phyloP scores from a whole-genome alignment of 257 asterid genomes.

The Capsicum rhomboideum region DNA sequence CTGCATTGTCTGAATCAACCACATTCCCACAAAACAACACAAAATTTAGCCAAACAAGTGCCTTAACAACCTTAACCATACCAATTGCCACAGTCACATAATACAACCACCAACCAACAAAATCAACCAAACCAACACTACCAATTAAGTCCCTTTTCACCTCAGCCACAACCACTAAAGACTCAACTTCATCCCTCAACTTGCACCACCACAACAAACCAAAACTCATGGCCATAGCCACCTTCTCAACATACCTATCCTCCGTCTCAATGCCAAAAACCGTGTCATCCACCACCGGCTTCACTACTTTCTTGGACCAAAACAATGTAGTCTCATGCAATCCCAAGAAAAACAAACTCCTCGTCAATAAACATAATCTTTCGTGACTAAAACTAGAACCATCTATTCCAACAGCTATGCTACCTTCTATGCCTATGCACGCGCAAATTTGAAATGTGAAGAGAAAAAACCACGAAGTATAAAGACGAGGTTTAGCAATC shows the following conservation, averaged over 20 bases:
- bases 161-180: slow-evolving; percentile 56
- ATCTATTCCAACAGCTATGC: slow-evolving; percentile 47
- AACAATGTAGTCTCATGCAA: slow-evolving; percentile 54
- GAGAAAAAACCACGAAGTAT: slow-evolving; percentile 44
- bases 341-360: slow-evolving; percentile 52
- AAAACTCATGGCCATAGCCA: slow-evolving; percentile 38
- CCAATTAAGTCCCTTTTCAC: slow-evolving; percentile 32
- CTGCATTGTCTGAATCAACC: background rate
- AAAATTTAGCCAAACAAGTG: slow-evolving; percentile 5
- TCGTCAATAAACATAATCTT: slow-evolving; percentile 7
- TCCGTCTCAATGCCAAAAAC: slow-evolving; percentile 25
- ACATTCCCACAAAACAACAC: background rate
- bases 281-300: slow-evolving; percentile 72
- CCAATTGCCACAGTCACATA: slow-evolving; percentile 50
- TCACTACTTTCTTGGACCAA: slow-evolving; percentile 61
- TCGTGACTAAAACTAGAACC: slow-evolving; percentile 30
- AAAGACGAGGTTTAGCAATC: slow-evolving; percentile 9
- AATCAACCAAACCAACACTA: slow-evolving; percentile 47
- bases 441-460: slow-evolving; percentile 39
- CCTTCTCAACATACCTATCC: slow-evolving; percentile 51
- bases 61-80: slow-evolving; percentile 32
- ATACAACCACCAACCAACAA: slow-evolving; percentile 67
- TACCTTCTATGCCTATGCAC: slow-evolving; percentile 73
- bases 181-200: slow-evolving; percentile 73
- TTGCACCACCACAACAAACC: slow-evolving; percentile 75